phyloP scores from a whole-genome alignment of 2,329 filamentous ascomycete genomes.

The Alternaria ventricosa region DNA sequence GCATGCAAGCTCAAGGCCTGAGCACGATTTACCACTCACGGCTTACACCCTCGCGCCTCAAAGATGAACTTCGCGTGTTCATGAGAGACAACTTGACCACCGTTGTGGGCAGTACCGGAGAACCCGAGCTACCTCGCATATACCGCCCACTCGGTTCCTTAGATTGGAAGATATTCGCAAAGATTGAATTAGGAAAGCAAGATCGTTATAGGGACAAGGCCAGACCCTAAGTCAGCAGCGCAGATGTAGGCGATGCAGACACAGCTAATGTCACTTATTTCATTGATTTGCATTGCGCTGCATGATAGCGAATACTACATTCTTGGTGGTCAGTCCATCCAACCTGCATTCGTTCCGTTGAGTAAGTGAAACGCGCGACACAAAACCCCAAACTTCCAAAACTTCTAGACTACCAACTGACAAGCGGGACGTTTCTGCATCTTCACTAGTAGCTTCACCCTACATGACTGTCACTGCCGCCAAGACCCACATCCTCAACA shows the following conservation, averaged over 20 bases:
- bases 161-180: background rate
- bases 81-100: background rate
- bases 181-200: background rate
- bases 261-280: background rate
- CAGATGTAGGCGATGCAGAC: background rate
- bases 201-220: background rate
- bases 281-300: background rate
- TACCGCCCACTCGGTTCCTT: background rate
- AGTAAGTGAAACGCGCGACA: background rate
- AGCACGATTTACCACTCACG: slow-evolving; percentile 22
- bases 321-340: background rate
- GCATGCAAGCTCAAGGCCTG: slow-evolving; percentile 20
- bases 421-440: background rate
- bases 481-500: background rate
- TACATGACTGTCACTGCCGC: background rate
- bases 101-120: background rate
- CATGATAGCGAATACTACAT: background rate
- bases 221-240: background rate
- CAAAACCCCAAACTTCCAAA: background rate
- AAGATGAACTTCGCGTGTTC: slow-evolving; percentile 5
- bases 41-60: slow-evolving; percentile 1
- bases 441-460: background rate
- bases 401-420: background rate
- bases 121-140: background rate
- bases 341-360: background rate